phyloP scores from a whole-genome alignment of 164 flowering plant genomes.

The Protea cynaroides region DNA sequence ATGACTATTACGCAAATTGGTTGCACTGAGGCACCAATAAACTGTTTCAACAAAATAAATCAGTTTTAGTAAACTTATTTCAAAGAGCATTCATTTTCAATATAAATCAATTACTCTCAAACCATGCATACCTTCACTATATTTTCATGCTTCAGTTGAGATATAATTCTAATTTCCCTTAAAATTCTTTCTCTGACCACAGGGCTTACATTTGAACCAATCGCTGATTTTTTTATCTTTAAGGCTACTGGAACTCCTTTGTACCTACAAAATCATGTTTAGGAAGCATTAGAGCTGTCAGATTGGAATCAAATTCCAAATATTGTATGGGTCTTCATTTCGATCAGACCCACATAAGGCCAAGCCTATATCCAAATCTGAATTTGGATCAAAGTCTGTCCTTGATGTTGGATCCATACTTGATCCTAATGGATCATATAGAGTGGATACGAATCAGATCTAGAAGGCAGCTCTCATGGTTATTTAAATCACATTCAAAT shows the following conservation, averaged over 20 bases:
- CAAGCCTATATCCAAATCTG: too few relatives aligned
- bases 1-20: conserved; percentile 20
- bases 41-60: conserved; percentile 23
- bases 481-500: too few relatives aligned
- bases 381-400: too few relatives aligned
- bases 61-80: neutral
- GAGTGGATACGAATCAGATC: too few relatives aligned
- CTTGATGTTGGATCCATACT: too few relatives aligned
- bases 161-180: conserved; percentile 23
- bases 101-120: too few relatives aligned
- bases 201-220: neutral
- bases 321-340: too few relatives aligned
- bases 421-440: too few relatives aligned
- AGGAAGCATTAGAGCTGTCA: neutral
- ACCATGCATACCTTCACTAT: conserved; percentile 23
- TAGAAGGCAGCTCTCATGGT: too few relatives aligned
- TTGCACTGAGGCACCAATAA: conserved; percentile 27
- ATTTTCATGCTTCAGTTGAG: conserved; percentile 24
- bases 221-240: conserved; percentile 13
- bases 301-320: too few relatives aligned
- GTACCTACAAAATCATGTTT: conserved; percentile 19
- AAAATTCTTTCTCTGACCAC: conserved; percentile 13
- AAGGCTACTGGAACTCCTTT: conserved; percentile 21
- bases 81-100: neutral
- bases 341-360: too few relatives aligned